Base-by-base conservation (phyloP, 2,329 filamentous ascomycete genomes). In the Colletotrichum paranaense region DNA sequence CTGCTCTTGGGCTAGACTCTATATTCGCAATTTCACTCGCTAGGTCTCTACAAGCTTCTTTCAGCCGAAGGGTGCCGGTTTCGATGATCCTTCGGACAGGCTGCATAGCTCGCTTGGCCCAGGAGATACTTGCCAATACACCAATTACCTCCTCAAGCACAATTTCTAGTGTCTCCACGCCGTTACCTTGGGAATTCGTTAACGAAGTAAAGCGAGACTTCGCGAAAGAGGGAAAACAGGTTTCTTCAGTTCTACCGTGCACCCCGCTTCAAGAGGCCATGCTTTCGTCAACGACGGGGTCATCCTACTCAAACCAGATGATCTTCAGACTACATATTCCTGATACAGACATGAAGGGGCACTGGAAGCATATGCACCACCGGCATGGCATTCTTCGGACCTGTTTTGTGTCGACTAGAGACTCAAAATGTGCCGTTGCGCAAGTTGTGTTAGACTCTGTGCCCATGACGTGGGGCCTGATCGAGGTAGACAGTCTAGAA, bases 241-340 rank as follows among this genome's bases (percentile, higher is more conserved):
- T 93, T 3, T 82, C 88, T 35, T 85, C 84, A 1, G 86, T 97
- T 9, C 83, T 95, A 5, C 95, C 95, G 1, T 98, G 95, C 79
- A 97, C 95, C 1, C 93, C 95, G 1, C 84, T 98, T 0, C 95
- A 98, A 80, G 93, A 97, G 83, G 93, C 92, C 1, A 98, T 98
- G 95, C 85, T 98, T 0, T 92, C 91, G 3, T 89, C 90, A 9
- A 77, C 85, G 74, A 81, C 81, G 1, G 80, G 84, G 12, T 82
- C 83, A 1, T 86, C 91, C 2, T 98, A 98, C 79, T 91, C 89
- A 77, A 98, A 97, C 79, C 89, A 89, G 60, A 90, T 94, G 68
- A 81, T 92, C 0, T 89, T 97, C 74, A 85, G 87, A 6, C 79
- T 97, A 7, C 82, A 81, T 5, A 84, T 86, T 1, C 81, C 91